phyloP scores from a whole-genome alignment of 108 stramenopile species.

The Cyclotella baltica region DNA sequence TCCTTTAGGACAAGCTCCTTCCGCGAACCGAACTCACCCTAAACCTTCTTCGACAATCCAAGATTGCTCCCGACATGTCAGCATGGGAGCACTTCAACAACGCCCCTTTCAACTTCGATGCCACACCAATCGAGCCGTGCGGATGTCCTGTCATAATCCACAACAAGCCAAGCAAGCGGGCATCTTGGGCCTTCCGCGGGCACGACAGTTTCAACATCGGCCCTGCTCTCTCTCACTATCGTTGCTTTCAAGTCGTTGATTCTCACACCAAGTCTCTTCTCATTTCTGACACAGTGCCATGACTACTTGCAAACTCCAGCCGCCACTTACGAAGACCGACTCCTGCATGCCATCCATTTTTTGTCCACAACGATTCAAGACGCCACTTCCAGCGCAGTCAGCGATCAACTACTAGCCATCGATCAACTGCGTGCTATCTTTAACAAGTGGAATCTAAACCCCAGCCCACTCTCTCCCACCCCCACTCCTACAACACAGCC shows the following conservation, averaged over 20 bases:
- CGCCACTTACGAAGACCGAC: not conserved
- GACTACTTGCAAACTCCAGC: not conserved
- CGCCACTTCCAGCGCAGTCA: not conserved
- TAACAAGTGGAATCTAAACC: not conserved
- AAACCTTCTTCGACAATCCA: conserved; percentile 49
- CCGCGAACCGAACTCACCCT: conserved; percentile 51
- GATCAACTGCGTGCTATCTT: conserved; percentile 12
- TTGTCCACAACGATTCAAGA: not conserved
- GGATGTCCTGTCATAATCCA: conserved; percentile 10
- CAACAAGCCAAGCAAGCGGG: not conserved
- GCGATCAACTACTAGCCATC: conserved; percentile 8
- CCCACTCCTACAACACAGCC: conserved; percentile 16
- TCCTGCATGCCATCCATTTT: conserved; percentile 17
- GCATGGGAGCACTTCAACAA: conserved; percentile 5
- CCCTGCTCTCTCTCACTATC: conserved; percentile 14
- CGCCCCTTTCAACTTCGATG: conserved; percentile 2
- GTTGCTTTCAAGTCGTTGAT: conserved; percentile 10
- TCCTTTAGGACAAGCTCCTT: conserved; percentile 43
- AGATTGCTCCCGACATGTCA: conserved; percentile 9
- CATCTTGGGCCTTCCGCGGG: conserved; percentile 7
- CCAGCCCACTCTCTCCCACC: not conserved
- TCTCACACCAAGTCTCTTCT: not conserved
- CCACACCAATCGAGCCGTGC: conserved; percentile 1
- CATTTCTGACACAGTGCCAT: conserved; percentile 27
- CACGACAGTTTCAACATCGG: conserved; percentile 12